A percentile compares a stretch with the other conserved stretches of the same genome.
These are phyloP conservation scores for Cymodocea nodosa DNA, from an alignment of 116 monocot species.

Conservation along the genomic window DNA sequence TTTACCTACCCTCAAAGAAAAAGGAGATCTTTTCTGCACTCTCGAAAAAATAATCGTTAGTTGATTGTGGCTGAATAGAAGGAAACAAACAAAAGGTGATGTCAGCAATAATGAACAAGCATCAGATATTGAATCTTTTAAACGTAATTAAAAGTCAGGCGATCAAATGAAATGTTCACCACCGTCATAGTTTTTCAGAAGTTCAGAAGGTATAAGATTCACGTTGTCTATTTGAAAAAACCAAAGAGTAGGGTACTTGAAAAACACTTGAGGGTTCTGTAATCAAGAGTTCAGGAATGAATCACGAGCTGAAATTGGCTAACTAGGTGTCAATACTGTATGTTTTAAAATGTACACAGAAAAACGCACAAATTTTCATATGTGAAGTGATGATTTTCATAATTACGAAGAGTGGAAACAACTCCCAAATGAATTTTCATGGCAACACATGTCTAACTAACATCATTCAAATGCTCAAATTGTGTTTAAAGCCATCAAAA, in stretches of 20 bases:
- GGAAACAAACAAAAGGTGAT: not conserved
- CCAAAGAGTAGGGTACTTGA: no score
- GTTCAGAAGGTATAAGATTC: no score
- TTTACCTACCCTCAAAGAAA: slow-evolving; percentile 79
- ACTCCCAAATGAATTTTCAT: no score
- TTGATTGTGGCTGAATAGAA: slow-evolving; percentile 30
- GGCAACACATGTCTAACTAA: no score
- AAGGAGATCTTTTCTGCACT: slow-evolving; percentile 87
- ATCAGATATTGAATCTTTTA: not conserved
- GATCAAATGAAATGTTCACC: not conserved
- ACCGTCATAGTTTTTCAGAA: not conserved
- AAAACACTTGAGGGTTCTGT: not conserved
- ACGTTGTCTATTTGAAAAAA: no score
- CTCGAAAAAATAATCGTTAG: slow-evolving; percentile 73
- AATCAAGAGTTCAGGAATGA: not conserved
- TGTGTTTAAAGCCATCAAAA: no score
- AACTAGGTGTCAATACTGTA: no score
- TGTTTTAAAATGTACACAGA: no score
- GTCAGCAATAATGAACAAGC: not conserved
- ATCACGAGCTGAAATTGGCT: not conserved
- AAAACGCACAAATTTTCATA: no score
- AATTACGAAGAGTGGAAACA: no score
- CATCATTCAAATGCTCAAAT: no score
- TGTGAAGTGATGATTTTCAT: no score
- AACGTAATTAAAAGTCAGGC: not conserved